A percentile compares a stretch with the other conserved stretches of the same genome.
These are phyloP conservation scores for Candida cerambycidarum DNA, from an alignment of 805 yeast genomes.

Conservation along the genomic window DNA sequence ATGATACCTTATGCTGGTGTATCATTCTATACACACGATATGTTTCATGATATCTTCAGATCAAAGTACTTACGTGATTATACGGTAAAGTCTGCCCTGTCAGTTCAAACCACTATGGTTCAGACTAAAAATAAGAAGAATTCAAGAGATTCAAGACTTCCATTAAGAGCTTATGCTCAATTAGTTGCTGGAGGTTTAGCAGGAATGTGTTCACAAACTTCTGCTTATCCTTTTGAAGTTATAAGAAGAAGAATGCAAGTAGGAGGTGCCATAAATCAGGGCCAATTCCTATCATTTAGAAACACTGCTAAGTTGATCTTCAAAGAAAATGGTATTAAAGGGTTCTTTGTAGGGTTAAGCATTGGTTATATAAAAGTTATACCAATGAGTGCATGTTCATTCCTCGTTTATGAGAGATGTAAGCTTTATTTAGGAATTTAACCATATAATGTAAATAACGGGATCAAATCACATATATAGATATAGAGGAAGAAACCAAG, in stretches of 20 bases:
- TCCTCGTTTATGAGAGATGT: slow-evolving; percentile 87
- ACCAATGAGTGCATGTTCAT: slow-evolving; percentile 97
- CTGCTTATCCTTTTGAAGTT: slow-evolving; percentile 96
- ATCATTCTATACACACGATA: slow-evolving; percentile 91
- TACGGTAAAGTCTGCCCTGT: slow-evolving; percentile 36
- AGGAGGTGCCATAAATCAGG: slow-evolving; percentile 70
- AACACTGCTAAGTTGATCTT: slow-evolving; percentile 61
- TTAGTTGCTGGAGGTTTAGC: slow-evolving; percentile 93
- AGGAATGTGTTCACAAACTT: slow-evolving; percentile 92
- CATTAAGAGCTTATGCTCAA: slow-evolving; percentile 89
- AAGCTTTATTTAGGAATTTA: slow-evolving; percentile 72
- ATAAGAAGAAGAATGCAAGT: slow-evolving; percentile 95
- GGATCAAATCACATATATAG: too few species aligned
- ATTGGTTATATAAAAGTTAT: slow-evolving; percentile 94
- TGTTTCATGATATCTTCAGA: slow-evolving; percentile 82
- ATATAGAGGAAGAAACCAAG: not conserved
- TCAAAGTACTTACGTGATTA: slow-evolving; percentile 53
- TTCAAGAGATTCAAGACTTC: slow-evolving; percentile 51
- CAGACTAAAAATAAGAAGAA: slow-evolving; percentile 22
- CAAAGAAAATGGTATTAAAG: slow-evolving; percentile 74
- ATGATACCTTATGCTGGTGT: slow-evolving; percentile 99
- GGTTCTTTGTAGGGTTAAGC: slow-evolving; percentile 91
- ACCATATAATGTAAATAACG: slow-evolving; percentile 1
- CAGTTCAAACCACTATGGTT: slow-evolving; percentile 13
- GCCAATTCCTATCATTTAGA: slow-evolving; percentile 53